phyloP scores from a whole-genome alignment of 352 stramenopile species.

The Globisporangium canariense region DNA sequence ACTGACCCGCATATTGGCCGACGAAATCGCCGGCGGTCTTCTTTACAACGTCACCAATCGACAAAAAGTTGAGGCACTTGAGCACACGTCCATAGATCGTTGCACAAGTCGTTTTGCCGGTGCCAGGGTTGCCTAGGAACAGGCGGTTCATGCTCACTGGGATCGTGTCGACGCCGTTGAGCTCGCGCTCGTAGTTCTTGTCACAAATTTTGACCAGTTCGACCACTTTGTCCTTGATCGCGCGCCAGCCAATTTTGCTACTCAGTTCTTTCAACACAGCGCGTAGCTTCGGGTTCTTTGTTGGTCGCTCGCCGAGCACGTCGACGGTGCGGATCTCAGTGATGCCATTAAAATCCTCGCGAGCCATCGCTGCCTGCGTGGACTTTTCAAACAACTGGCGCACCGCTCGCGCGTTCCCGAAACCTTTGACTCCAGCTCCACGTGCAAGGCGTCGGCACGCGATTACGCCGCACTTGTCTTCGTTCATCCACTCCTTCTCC shows the following conservation, averaged over 20 bases:
- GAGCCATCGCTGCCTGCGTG: constrained; percentile 52
- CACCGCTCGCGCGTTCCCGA: constrained; percentile 85
- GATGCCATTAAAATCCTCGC: constrained; percentile 58
- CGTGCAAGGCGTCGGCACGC: constrained; percentile 63
- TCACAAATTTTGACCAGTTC: constrained; percentile 76
- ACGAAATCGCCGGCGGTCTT: constrained; percentile 89
- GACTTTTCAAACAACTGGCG: constrained; percentile 74
- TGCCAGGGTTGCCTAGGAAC: constrained; percentile 91
- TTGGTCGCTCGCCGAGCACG: constrained; percentile 76
- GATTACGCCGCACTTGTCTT: constrained; percentile 49
- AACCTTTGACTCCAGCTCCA: constrained; percentile 68
- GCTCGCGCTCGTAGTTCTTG: constrained; percentile 81
- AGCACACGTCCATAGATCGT: constrained; percentile 84
- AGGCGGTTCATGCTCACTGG: constrained; percentile 79
- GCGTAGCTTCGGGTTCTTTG: constrained; percentile 69
- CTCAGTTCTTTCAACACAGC: constrained; percentile 54
- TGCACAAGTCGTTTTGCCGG: constrained; percentile 91
- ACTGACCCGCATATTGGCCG: constrained; percentile 76
- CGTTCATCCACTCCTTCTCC: constrained; percentile 44
- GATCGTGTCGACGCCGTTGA: constrained; percentile 60
- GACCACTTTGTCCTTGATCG: constrained; percentile 74
- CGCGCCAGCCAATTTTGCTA: constrained; percentile 69
- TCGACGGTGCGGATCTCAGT: constrained; percentile 60
- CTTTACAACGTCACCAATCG: constrained; percentile 85
- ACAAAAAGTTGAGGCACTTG: constrained; percentile 87